Conservation (phyloP, 371 early-diverging fungal genomes). For the Fennellomyces sp. region DNA sequence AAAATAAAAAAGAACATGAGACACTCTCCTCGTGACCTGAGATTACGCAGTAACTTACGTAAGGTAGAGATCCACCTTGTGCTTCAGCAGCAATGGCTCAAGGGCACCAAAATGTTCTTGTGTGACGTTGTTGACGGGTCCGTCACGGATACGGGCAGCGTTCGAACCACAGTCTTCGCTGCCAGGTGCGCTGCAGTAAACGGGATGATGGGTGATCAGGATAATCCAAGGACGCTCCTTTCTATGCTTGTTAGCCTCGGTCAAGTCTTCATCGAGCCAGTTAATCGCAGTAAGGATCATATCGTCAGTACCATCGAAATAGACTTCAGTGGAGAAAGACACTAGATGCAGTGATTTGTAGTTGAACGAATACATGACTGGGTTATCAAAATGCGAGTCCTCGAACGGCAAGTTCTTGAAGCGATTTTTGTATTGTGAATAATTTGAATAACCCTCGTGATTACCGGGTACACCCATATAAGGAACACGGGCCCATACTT, state of each 20-base stretch:
- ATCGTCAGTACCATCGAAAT: constrained; percentile 31
- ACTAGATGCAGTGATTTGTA: constrained; percentile 49
- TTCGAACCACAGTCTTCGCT: constrained; percentile 27
- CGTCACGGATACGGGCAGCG: constrained; percentile 32
- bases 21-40: no score
- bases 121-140: constrained; percentile 14
- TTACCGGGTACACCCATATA: constrained; percentile 48
- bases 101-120: constrained; percentile 11
- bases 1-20: not conserved
- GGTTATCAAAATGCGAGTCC: constrained; percentile 36
- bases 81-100: constrained; percentile 18
- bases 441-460: constrained; percentile 48
- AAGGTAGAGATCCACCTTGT: constrained; percentile 31
- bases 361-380: constrained; percentile 41
- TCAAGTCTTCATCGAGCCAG: constrained; percentile 43
- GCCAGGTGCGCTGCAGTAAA: constrained; percentile 28
- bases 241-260: constrained; percentile 37
- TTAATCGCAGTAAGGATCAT: constrained; percentile 37
- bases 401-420: constrained; percentile 34
- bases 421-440: constrained; percentile 47
- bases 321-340: constrained; percentile 46
- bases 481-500: constrained; percentile 38
- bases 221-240: constrained; percentile 44
- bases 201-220: constrained; percentile 41
- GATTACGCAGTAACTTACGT: constrained; percentile 3